Conservation (phyloP, 148 eudicot genomes). For the Amaranthus hypochondriacus region DNA sequence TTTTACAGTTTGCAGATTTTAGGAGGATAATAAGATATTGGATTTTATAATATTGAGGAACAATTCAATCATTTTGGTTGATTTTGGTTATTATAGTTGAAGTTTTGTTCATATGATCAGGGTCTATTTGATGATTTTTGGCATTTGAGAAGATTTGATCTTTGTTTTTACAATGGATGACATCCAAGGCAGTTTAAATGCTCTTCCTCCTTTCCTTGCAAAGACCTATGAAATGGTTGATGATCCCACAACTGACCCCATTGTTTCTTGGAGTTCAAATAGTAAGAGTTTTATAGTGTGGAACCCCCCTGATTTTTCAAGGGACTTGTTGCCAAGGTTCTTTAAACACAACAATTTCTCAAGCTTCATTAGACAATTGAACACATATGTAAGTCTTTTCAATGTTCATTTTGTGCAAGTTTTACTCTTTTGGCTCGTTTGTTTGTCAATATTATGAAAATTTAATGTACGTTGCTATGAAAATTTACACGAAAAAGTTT, state of each 20-base stretch:
- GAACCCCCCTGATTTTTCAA: slow-evolving; percentile 67
- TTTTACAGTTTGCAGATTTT: background rate
- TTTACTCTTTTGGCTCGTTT: too few species aligned
- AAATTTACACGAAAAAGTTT: too few species aligned
- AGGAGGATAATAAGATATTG: background rate
- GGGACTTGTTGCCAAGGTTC: slow-evolving; percentile 68
- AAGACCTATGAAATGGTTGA: slow-evolving; percentile 96
- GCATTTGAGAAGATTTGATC: slow-evolving; percentile 16
- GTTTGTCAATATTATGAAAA: too few species aligned
- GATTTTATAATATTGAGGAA: background rate
- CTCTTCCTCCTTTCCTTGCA: slow-evolving; percentile 70
- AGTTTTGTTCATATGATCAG: slow-evolving; percentile 11
- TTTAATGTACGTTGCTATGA: too few species aligned
- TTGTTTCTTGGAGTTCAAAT: slow-evolving; percentile 76
- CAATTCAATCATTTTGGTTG: background rate
- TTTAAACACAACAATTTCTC: slow-evolving; percentile 93
- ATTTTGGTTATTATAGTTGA: slow-evolving; percentile 13
- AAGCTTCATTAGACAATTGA: slow-evolving; percentile 87
- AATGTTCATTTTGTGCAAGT: too few species aligned
- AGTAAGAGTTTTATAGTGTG: slow-evolving; percentile 73
- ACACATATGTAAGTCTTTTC: slow-evolving; percentile 66
- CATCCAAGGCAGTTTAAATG: slow-evolving; percentile 49
- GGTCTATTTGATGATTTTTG: slow-evolving; percentile 20
- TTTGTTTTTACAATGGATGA: slow-evolving; percentile 55
- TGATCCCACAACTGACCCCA: slow-evolving; percentile 53